These are phyloP conservation scores for Lactarius evosmus DNA, from an alignment of 768 basidiomycete genomes.

Conservation along the genomic window DNA sequence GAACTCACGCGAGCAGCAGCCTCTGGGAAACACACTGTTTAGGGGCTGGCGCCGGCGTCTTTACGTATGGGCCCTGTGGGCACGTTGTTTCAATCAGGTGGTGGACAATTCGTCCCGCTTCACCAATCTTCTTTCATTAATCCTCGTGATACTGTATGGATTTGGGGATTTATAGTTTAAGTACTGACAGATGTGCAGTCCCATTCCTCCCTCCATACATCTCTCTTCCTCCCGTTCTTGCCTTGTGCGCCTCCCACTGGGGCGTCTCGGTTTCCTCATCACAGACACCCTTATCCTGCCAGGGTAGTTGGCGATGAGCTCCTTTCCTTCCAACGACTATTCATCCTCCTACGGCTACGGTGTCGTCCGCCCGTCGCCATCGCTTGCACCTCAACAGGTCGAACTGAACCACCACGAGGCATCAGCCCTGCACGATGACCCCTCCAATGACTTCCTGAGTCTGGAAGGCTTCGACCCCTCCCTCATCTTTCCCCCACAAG, in stretches of 20 bases:
- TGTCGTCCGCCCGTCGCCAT: neutral
- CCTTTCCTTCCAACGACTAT: neutral
- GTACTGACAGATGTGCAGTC: neutral
- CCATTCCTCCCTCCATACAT: neutral
- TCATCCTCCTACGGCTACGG: neutral
- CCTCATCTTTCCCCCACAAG: neutral
- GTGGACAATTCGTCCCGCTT: too few relatives aligned
- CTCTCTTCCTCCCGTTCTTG: neutral
- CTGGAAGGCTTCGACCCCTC: neutral
- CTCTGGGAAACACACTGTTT: neutral
- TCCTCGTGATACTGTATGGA: neutral
- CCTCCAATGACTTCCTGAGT: neutral
- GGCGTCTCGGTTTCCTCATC: neutral
- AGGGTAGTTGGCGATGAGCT: neutral
- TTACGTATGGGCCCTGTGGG: neutral
- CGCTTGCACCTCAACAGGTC: neutral
- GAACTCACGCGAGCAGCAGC: neutral
- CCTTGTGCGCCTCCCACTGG: neutral
- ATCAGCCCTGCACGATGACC: neutral
- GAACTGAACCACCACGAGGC: neutral
- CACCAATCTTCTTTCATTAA: too few relatives aligned
- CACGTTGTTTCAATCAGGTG: constrained; percentile 1
- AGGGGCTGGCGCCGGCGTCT: neutral
- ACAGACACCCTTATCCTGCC: neutral
- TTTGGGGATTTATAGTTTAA: neutral